A percentile compares a stretch with the other conserved stretches of the same genome.
Evolutionary conservation across 2,329 filamentous ascomycete species (phyloP).

Genomic region (Fusarium haematococcum): DNA sequence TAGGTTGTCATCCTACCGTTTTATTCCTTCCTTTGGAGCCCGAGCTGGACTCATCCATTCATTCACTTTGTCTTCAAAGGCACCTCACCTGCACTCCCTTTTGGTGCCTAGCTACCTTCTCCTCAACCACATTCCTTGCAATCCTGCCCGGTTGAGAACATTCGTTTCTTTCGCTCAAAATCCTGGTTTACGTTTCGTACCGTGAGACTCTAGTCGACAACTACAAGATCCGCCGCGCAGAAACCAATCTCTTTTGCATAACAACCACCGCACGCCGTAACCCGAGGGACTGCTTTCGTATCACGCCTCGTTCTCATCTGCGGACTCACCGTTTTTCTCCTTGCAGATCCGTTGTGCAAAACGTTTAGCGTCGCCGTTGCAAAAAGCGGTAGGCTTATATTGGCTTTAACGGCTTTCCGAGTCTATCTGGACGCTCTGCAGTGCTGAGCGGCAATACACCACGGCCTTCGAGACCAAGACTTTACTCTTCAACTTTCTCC

Average conservation of each 20-base stretch:
- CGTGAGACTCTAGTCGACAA: slow-evolving; percentile 1
- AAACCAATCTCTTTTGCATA: slow-evolving; percentile 15
- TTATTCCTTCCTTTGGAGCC: slow-evolving; percentile 32
- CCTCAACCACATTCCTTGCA: slow-evolving; percentile 38
- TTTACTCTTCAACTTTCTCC: slow-evolving; percentile 7
- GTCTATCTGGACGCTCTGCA: slow-evolving; percentile 20
- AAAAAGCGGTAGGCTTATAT: slow-evolving; percentile 12
- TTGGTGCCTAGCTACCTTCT: slow-evolving; percentile 10
- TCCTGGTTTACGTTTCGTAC: background rate
- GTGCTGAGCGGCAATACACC: slow-evolving; percentile 9
- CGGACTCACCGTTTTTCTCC: slow-evolving; percentile 8
- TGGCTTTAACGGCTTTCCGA: slow-evolving; percentile 28
- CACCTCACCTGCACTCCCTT: slow-evolving; percentile 26
- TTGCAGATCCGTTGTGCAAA: slow-evolving; percentile 17
- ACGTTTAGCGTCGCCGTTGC: slow-evolving; percentile 25
- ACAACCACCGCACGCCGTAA: slow-evolving; percentile 19
- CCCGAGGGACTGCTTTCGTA: slow-evolving; percentile 21
- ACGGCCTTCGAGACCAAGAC: slow-evolving; percentile 4
- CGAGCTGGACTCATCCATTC: slow-evolving; percentile 38
- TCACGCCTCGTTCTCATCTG: slow-evolving; percentile 9
- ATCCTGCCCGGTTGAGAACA: slow-evolving; percentile 30
- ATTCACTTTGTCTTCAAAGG: slow-evolving; percentile 17
- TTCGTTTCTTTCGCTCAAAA: slow-evolving; percentile 33
- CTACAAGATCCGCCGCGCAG: background rate
- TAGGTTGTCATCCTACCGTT: slow-evolving; percentile 1